Evolutionary conservation across 768 basidiomycete genomes (phyloP).

Genomic region (Terana coerulea): DNA sequence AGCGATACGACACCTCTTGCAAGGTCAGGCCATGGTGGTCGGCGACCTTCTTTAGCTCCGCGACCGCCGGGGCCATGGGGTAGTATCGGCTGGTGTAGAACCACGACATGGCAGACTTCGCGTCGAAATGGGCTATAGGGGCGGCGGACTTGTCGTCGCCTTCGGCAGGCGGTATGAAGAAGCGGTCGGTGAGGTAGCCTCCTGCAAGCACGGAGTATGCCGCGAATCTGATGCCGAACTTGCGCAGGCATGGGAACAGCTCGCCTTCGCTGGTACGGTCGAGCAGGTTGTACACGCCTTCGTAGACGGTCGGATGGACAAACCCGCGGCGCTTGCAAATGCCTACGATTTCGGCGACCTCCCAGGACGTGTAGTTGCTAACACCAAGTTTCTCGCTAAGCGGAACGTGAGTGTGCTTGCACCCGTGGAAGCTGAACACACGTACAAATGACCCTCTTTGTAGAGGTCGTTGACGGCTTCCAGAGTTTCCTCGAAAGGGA

Average conservation of each 20-base stretch:
- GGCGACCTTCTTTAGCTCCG: conserved; percentile 33
- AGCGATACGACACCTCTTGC: conserved; percentile 56
- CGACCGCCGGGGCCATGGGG: not conserved
- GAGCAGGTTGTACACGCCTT: conserved; percentile 48
- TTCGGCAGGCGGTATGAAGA: conserved; percentile 25
- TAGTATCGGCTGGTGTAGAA: not conserved
- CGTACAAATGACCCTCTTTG: conserved; percentile 52
- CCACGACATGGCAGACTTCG: conserved; percentile 34
- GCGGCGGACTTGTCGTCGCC: conserved; percentile 27
- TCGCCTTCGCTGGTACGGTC: conserved; percentile 37
- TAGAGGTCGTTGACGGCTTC: conserved; percentile 44
- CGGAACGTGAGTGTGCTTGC: no score
- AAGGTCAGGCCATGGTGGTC: conserved; percentile 44
- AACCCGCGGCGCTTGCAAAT: conserved; percentile 36
- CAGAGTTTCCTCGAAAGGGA: conserved; percentile 43
- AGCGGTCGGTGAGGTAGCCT: conserved; percentile 56
- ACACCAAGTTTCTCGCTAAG: conserved; percentile 44
- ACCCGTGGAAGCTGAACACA: conserved; percentile 15
- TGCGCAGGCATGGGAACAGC: conserved; percentile 40
- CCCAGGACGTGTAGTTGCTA: conserved; percentile 37
- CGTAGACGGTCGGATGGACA: conserved; percentile 49
- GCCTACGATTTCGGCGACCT: conserved; percentile 43
- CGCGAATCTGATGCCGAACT: conserved; percentile 42
- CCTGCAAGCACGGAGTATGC: conserved; percentile 57
- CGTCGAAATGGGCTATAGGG: conserved; percentile 33